These are phyloP conservation scores for Sporothrix protearum DNA, from an alignment of 2,329 filamentous ascomycete species.

Conservation along the genomic window DNA sequence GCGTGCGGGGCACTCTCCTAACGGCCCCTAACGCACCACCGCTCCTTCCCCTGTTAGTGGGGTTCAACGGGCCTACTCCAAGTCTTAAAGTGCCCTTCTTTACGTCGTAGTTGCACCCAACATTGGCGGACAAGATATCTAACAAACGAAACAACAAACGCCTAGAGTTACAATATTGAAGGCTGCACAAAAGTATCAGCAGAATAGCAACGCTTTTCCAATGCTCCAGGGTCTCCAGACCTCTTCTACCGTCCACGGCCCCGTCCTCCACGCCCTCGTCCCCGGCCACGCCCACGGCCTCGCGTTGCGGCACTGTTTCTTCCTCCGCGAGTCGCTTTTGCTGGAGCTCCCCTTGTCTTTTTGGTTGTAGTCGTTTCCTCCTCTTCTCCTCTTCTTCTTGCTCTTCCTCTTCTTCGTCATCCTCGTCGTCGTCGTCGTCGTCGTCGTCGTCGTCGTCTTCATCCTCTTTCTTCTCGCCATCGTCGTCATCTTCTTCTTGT, in stretches of 20 bases:
- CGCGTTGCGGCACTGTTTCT: constrained; percentile 21
- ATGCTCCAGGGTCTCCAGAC: background rate
- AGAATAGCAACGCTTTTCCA: background rate
- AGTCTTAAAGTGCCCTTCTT: background rate
- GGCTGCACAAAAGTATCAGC: background rate
- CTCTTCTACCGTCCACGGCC: constrained; percentile 1
- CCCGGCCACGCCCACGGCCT: constrained; percentile 25
- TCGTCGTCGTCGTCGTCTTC: constrained; percentile 6
- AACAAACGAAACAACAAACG: background rate
- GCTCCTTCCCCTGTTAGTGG: background rate
- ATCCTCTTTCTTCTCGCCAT: background rate
- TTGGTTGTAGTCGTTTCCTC: constrained; percentile 6
- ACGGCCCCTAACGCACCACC: background rate
- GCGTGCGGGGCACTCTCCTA: constrained; percentile 15
- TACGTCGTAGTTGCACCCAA: background rate
- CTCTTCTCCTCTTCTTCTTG: constrained; percentile 19
- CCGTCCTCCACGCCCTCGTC: constrained; percentile 23
- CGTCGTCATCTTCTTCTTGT: constrained; percentile 7
- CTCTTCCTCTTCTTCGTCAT: constrained; percentile 11
- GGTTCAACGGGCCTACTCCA: background rate
- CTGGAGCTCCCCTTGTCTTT: constrained; percentile 21
- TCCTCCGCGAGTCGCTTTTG: constrained; percentile 21
- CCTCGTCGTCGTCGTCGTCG: constrained; percentile 13
- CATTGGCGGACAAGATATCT: background rate
- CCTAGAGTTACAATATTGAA: background rate